Evolutionary conservation across 78 protist species (phyloP).

Genomic region (Planoprotostelium fungivorum): DNA sequence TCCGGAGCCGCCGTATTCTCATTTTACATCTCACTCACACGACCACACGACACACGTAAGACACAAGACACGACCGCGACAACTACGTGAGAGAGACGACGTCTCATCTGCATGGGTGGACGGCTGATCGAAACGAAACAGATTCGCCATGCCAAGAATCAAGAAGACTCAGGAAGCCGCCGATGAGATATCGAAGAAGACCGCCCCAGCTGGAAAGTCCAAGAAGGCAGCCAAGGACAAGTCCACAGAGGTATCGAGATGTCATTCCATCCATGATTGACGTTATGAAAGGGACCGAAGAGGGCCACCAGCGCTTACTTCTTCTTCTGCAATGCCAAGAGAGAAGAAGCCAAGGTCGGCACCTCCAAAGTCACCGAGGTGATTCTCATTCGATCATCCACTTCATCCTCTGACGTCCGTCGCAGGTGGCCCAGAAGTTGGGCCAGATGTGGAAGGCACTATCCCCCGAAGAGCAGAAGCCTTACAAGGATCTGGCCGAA

Average conservation of each 20-base stretch:
- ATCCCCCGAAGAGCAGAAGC: neutral
- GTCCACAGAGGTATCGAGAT: too few species aligned
- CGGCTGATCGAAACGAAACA: too few species aligned
- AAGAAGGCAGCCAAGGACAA: neutral
- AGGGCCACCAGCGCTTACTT: neutral
- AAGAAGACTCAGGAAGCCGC: neutral
- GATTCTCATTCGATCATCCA: neutral
- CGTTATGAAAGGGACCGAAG: neutral
- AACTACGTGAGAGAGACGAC: too few species aligned
- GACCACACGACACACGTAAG: too few species aligned
- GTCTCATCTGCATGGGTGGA: too few species aligned
- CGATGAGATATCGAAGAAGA: neutral
- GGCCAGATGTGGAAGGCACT: neutral
- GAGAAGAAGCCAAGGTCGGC: neutral
- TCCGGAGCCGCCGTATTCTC: too few species aligned
- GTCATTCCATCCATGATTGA: too few species aligned
- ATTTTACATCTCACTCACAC: too few species aligned
- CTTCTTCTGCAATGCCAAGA: neutral
- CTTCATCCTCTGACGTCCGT: neutral
- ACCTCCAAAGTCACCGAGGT: neutral
- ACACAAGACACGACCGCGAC: too few species aligned
- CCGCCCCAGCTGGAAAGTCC: neutral
- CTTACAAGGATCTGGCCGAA: neutral
- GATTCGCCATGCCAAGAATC: neutral
- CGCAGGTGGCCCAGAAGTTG: neutral